A percentile compares a stretch with the other conserved stretches of the same genome.
These are phyloP conservation scores for Euphorbia tirucalli DNA, from an alignment of 345 rosid genomes.

Conservation along the genomic window DNA sequence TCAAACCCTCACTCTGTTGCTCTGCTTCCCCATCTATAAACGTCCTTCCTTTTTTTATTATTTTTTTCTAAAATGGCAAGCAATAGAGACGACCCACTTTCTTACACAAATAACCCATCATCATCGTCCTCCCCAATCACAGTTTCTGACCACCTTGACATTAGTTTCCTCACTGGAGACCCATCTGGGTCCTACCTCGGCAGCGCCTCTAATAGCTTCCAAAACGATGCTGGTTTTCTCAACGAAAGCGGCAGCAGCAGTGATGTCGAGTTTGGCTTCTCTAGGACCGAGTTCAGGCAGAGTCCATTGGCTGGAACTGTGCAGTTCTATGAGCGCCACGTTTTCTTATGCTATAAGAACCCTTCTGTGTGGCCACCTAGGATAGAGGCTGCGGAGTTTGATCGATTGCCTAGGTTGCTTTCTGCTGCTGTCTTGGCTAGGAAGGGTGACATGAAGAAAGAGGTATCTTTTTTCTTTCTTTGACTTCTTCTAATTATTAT, in stretches of 20 bases:
- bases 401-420: constrained; percentile 93
- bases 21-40: background rate
- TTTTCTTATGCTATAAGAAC: constrained; percentile 88
- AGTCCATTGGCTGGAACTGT: constrained; percentile 73
- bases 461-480: constrained; percentile 37
- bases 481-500: background rate
- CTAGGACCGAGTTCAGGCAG: constrained; percentile 70
- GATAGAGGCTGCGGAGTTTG: constrained; percentile 98
- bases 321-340: constrained; percentile 79
- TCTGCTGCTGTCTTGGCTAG: constrained; percentile 72
- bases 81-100: constrained; percentile 55
- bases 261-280: constrained; percentile 75
- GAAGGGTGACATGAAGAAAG: constrained; percentile 61
- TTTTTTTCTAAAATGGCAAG: constrained; percentile 41
- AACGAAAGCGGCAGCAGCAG: constrained; percentile 29
- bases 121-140: constrained; percentile 68
- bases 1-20: background rate
- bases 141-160: constrained; percentile 57
- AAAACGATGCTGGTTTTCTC: constrained; percentile 60
- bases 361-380: constrained; percentile 95
- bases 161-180: constrained; percentile 41
- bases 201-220: constrained; percentile 77
- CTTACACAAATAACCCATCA: constrained; percentile 51
- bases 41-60: background rate
- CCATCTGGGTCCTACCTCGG: constrained; percentile 49